These are phyloP conservation scores for Amphicarpaea edgeworthii DNA, from an alignment of 306 rosid genomes.

Conservation along the genomic window DNA sequence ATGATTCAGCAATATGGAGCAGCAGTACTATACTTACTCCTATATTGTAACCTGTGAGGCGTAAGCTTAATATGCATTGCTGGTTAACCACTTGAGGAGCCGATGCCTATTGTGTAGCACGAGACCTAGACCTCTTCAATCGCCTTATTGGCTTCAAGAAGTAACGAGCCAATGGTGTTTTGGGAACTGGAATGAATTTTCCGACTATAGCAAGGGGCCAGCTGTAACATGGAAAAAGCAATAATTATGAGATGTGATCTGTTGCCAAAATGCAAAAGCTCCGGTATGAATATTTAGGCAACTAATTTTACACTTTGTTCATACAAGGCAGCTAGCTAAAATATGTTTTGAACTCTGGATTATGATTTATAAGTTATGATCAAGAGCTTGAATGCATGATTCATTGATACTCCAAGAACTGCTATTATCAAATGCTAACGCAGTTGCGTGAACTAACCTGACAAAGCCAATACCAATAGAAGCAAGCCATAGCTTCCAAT, in stretches of 20 bases:
- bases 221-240: constrained; percentile 53
- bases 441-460: constrained; percentile 61
- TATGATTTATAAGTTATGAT: too few species aligned
- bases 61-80: constrained; percentile 37
- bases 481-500: constrained; percentile 74
- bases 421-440: constrained; percentile 22
- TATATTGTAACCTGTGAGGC: constrained; percentile 35
- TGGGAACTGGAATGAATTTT: constrained; percentile 88
- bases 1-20: constrained; percentile 26
- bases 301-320: too few species aligned
- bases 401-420: constrained; percentile 17
- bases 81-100: constrained; percentile 16
- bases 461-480: constrained; percentile 63
- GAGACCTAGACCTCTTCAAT: constrained; percentile 47
- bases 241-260: constrained; percentile 20
- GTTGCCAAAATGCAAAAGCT: constrained; percentile 7
- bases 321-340: not conserved
- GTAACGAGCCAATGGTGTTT: constrained; percentile 65
- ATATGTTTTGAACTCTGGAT: constrained; percentile 14
- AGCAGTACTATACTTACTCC: not conserved
- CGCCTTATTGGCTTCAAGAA: constrained; percentile 52
- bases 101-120: constrained; percentile 35
- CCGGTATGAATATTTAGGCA: not conserved
- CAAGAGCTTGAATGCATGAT: constrained; percentile 24
- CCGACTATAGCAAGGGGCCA: constrained; percentile 95